These are phyloP conservation scores for Candida neerlandica DNA, from an alignment of 1,139 yeast genomes.

Conservation along the genomic window DNA sequence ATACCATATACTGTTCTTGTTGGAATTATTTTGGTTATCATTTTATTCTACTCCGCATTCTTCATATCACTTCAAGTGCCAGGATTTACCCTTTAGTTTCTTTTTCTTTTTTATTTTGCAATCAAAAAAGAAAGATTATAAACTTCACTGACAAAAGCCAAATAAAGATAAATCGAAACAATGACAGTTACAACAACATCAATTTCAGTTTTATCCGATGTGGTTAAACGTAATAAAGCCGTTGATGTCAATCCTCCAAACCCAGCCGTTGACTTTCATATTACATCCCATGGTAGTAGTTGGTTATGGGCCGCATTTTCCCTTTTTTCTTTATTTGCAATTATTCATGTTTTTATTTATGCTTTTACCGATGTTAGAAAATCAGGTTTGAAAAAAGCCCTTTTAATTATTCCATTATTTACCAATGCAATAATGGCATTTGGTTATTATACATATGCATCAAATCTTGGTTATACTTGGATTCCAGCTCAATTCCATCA, in stretches of 20 bases:
- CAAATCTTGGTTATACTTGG: slow-evolving; percentile 66
- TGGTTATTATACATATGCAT: slow-evolving; percentile 64
- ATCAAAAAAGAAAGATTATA: background rate
- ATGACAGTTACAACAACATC: background rate
- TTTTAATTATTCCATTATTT: slow-evolving; percentile 49
- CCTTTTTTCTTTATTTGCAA: slow-evolving; percentile 44
- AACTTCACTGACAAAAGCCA: no score
- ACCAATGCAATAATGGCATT: slow-evolving; percentile 49
- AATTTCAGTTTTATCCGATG: slow-evolving; percentile 5
- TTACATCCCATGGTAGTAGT: slow-evolving; percentile 63
- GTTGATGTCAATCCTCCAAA: slow-evolving; percentile 48
- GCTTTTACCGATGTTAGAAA: slow-evolving; percentile 38
- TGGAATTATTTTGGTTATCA: background rate
- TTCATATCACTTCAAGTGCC: no score
- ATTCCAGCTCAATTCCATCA: slow-evolving; percentile 59
- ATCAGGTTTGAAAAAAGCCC: slow-evolving; percentile 38
- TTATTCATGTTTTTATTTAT: slow-evolving; percentile 43
- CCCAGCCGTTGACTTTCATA: slow-evolving; percentile 46
- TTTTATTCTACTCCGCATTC: no score
- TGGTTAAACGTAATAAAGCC: slow-evolving; percentile 45
- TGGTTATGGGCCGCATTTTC: slow-evolving; percentile 74
- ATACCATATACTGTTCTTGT: background rate
- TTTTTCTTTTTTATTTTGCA: background rate
- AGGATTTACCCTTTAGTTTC: background rate
- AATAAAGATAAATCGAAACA: background rate